Base-by-base conservation (phyloP, 371 early-diverging fungal species). In the Lichtheimia corymbifera region DNA sequence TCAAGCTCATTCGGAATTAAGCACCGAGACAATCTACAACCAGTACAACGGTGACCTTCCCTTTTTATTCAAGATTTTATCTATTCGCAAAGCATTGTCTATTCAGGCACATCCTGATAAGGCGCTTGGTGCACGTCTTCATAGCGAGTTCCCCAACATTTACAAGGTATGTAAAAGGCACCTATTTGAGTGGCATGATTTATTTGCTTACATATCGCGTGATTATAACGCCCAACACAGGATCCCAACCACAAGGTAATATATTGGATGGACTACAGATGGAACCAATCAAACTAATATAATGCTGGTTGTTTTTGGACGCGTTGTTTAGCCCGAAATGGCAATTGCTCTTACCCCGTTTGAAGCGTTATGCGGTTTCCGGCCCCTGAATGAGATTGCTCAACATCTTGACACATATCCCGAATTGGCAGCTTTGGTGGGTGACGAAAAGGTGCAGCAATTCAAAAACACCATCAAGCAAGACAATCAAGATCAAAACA, bases 81-180 rank as follows among this genome's bases (percentile, higher is more conserved):
- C 96, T 27, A 93, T 98, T 61, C 75, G 88, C 59, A 97, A 93
- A 70, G 97, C 97, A 2, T 87, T 98, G 40, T 95, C 96, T 14
- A 98, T 98, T 66, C 99, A 98, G 76, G 99, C 99, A 11, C 99
- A 98, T 68, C 99, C 99, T 13, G 96, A 96, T 74, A 97, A 95
- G 67, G 65, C 62, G 13, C 83, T 97, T 15, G 99, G 95, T 12
- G 74, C 84, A 51, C 71, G 74, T 41, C 82, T 98, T 25, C 89
- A 88, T 65, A 70, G 70, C 50, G 79, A 89, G 44, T 80, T 73
- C 35, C 97, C 98, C 14, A 67, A 88, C 22, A 65, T 89, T 40
- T 97, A 97, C 86, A 94, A 94, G 84, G 70, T 67, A 70, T 62
- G n/a, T 25, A 24, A 43, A 22, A 22, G n/a, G n/a, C n/a, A n/a